These are phyloP conservation scores for Candida caryicola DNA, from an alignment of 805 yeast genomes.

Conservation along the genomic window DNA sequence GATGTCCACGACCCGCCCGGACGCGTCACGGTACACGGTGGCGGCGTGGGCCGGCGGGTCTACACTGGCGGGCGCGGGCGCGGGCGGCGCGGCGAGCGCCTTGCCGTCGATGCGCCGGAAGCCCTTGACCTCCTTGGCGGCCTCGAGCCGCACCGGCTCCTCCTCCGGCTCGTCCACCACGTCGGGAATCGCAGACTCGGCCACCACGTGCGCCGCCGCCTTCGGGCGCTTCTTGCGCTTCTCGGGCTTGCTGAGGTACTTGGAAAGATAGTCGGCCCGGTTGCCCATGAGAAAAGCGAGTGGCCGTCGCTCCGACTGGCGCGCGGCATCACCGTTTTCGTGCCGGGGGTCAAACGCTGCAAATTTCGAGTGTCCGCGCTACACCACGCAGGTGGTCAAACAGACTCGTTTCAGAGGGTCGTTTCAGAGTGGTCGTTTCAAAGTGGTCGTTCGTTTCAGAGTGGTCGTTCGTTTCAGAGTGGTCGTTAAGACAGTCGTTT, in stretches of 20 bases:
- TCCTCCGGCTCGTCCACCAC: conserved; percentile 13
- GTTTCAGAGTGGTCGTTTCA: too few relatives aligned
- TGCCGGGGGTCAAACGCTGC: too few relatives aligned
- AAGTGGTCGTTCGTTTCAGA: too few relatives aligned
- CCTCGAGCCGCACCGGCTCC: conserved; percentile 14
- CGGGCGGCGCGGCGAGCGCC: conserved; percentile 1
- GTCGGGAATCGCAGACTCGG: background rate
- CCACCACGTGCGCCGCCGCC: background rate
- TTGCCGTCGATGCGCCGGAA: conserved; percentile 38
- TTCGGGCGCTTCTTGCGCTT: conserved; percentile 18
- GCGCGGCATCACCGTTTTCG: too few relatives aligned
- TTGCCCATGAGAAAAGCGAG: conserved; percentile 9
- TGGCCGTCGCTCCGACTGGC: too few relatives aligned
- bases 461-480: too few relatives aligned
- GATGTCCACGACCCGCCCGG: conserved; percentile 53
- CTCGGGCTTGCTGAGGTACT: conserved; percentile 21
- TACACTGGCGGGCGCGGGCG: background rate
- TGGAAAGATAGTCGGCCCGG: conserved; percentile 33
- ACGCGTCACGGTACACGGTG: conserved; percentile 59
- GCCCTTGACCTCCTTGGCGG: conserved; percentile 22
- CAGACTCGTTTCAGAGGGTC: too few relatives aligned
- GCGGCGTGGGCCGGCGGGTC: conserved; percentile 3
- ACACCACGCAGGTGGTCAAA: too few relatives aligned
- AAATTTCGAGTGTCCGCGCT: too few relatives aligned
- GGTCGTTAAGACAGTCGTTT: too few relatives aligned